These are phyloP conservation scores for Rubus parviflorus DNA, from an alignment of 306 rosid species.

Conservation along the genomic window DNA sequence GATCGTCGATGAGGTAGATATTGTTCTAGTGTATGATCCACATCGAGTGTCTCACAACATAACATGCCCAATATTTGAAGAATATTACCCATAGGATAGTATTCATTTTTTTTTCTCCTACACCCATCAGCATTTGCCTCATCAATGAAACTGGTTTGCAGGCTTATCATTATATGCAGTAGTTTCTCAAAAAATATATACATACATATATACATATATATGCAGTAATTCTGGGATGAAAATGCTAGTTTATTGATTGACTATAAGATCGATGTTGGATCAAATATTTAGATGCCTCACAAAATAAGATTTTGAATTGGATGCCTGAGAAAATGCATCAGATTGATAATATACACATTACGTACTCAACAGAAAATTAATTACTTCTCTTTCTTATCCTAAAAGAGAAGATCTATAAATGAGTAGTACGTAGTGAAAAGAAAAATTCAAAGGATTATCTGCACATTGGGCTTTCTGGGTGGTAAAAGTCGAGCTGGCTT, in stretches of 20 bases:
- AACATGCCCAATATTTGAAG: background rate
- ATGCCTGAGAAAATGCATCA: constrained; percentile 24
- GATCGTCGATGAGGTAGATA: background rate
- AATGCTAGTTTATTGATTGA: background rate
- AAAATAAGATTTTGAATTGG: constrained; percentile 14
- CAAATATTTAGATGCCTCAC: background rate
- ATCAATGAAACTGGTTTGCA: background rate
- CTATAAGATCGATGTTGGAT: background rate
- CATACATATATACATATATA: too few species aligned
- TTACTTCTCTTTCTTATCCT: constrained; percentile 29
- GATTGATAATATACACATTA: background rate
- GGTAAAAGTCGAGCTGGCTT: constrained; percentile 48
- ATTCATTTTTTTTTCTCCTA: background rate
- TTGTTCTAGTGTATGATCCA: background rate
- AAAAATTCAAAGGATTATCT: constrained; percentile 43
- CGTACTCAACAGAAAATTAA: constrained; percentile 8
- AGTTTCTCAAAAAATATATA: too few species aligned
- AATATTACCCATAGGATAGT: background rate
- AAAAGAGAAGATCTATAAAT: constrained; percentile 11
- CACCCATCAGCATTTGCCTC: background rate
- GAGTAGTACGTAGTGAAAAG: background rate
- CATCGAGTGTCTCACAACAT: background rate
- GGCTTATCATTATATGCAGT: background rate
- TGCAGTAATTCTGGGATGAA: background rate
- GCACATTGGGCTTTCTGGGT: constrained; percentile 81